Conservation (phyloP, 768 basidiomycete species). For the Boletus rufocinnamomeus region DNA sequence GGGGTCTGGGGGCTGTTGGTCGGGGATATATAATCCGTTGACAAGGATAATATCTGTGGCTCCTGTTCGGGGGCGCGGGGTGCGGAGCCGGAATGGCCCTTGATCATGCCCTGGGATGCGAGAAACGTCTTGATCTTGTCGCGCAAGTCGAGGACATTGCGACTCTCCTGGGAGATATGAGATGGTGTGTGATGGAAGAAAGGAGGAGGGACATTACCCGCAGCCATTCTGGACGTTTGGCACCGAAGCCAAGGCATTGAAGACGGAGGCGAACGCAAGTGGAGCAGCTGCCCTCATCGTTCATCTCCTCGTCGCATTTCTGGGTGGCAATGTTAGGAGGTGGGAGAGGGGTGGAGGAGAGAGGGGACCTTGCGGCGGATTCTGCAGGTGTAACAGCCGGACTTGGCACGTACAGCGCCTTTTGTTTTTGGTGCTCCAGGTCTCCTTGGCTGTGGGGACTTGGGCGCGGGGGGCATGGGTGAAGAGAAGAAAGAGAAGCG, state of each 20-base stretch:
- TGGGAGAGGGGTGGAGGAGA: slow-evolving; percentile 5
- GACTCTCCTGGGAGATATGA: slow-evolving; percentile 54
- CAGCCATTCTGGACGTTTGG: slow-evolving; percentile 84
- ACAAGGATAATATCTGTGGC: slow-evolving; percentile 54
- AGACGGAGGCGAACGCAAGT: slow-evolving; percentile 79
- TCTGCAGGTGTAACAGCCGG: slow-evolving; percentile 87
- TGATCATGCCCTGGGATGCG: slow-evolving; percentile 85
- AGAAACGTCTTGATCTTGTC: slow-evolving; percentile 81
- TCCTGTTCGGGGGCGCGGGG: slow-evolving; percentile 59
- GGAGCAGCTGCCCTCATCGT: slow-evolving; percentile 61
- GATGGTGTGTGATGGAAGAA: neutral
- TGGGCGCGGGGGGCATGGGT: slow-evolving; percentile 41
- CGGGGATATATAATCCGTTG: slow-evolving; percentile 43
- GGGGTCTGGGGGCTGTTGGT: slow-evolving; percentile 46
- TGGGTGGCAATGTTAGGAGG: slow-evolving; percentile 34
- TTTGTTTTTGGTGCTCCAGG: slow-evolving; percentile 69
- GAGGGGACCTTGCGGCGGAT: slow-evolving; percentile 75
- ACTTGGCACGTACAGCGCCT: slow-evolving; percentile 82
- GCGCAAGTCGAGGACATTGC: slow-evolving; percentile 65
- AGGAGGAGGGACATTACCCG: slow-evolving; percentile 49
- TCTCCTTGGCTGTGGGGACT: slow-evolving; percentile 42
- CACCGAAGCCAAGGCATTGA: slow-evolving; percentile 85
- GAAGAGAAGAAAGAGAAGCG: neutral
- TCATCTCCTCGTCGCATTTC: slow-evolving; percentile 84
- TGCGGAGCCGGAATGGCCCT: slow-evolving; percentile 77